These are phyloP conservation scores for Aspergillus sclerotioniger DNA, from an alignment of 495 filamentous ascomycete species.

Conservation along the genomic window DNA sequence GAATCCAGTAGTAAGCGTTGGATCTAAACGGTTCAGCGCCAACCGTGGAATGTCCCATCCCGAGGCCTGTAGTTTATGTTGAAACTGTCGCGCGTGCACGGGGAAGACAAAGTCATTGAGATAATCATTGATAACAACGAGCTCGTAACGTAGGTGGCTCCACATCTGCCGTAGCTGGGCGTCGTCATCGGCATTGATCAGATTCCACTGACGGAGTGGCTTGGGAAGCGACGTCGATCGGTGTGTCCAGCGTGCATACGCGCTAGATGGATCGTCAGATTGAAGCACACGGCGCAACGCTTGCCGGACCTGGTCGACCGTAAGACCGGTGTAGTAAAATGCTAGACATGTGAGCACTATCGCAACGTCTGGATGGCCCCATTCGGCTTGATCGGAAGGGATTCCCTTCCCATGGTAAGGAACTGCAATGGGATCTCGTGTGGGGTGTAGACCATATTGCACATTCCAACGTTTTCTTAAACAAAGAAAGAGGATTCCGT, in stretches of 20 bases:
- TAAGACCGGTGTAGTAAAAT: constrained; percentile 67
- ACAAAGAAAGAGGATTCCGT: constrained; percentile 52
- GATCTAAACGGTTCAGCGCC: constrained; percentile 18
- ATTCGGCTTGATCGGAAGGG: constrained; percentile 64
- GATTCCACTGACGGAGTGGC: constrained; percentile 44
- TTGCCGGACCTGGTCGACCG: constrained; percentile 45
- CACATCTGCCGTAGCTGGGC: constrained; percentile 45
- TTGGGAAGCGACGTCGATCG: constrained; percentile 33
- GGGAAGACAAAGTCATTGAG: constrained; percentile 61
- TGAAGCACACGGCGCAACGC: constrained; percentile 48
- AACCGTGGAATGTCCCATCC: constrained; percentile 60
- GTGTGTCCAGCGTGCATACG: constrained; percentile 55
- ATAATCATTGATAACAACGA: constrained; percentile 58
- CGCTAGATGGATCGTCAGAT: constrained; percentile 54
- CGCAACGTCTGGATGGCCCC: constrained; percentile 68
- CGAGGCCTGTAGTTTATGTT: constrained; percentile 60
- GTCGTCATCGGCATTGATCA: constrained; percentile 59
- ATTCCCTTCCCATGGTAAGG: constrained; percentile 67
- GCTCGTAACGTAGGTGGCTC: constrained; percentile 47
- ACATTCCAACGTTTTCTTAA: constrained; percentile 71
- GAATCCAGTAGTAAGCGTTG: constrained; percentile 58
- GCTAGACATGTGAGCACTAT: constrained; percentile 64
- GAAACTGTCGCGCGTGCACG: constrained; percentile 59
- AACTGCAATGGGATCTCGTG: constrained; percentile 57
- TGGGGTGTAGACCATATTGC: constrained; percentile 59